Percentiles rank a stretch among this genome's conserved stretches.
Evolutionary conservation across 306 rosid genomes (phyloP).

Genomic region (Morella rubra): DNA sequence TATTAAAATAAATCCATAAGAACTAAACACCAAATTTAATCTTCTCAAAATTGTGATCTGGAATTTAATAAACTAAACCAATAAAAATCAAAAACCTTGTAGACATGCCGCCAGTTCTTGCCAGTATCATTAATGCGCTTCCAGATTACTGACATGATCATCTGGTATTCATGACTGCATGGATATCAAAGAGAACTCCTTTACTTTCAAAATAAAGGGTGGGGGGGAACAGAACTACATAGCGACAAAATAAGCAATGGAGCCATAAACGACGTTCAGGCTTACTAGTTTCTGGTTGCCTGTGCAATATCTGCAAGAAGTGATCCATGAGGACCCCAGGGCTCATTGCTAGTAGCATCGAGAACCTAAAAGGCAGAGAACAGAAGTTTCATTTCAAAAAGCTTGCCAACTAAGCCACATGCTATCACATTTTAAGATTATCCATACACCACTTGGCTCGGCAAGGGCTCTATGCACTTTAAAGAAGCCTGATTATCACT

Average conservation of each 20-base stretch:
- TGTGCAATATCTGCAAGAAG: constrained; percentile 94
- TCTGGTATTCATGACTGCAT: constrained; percentile 93
- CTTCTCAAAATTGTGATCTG: too few species aligned
- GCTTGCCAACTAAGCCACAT: not conserved
- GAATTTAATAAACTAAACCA: constrained; percentile 18
- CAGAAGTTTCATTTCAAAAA: constrained; percentile 7
- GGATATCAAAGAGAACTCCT: not conserved
- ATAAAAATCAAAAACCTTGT: constrained; percentile 60
- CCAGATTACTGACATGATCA: constrained; percentile 94
- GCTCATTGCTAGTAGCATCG: constrained; percentile 98
- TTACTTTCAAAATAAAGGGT: not conserved
- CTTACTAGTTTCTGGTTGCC: constrained; percentile 93
- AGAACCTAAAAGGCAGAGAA: constrained; percentile 59
- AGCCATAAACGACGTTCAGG: constrained; percentile 17
- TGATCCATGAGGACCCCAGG: constrained; percentile 99
- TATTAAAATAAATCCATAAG: too few species aligned
- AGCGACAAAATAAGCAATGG: constrained; percentile 23
- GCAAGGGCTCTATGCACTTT: not conserved
- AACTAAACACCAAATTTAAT: too few species aligned
- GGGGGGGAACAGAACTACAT: constrained; percentile 20
- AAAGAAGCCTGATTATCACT: constrained; percentile 12
- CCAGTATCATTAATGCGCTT: constrained; percentile 97
- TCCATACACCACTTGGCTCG: not conserved
- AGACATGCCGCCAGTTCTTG: constrained; percentile 99
- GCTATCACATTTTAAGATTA: constrained; percentile 13